Evolutionary conservation across 164 flowering plant species (phyloP).

Genomic region (Aristolochia fimbriata): DNA sequence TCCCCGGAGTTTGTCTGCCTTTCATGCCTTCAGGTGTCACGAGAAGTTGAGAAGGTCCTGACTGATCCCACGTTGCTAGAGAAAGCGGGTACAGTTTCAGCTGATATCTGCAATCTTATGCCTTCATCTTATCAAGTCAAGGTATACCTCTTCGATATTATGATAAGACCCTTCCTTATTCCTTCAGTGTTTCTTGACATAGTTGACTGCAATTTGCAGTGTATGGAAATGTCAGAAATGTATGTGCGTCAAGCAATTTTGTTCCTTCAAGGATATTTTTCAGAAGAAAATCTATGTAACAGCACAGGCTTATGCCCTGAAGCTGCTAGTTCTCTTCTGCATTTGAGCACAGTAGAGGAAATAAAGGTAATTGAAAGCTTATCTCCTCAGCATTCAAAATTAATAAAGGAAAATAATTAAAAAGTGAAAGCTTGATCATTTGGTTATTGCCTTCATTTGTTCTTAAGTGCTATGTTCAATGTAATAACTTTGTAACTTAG

Average conservation of each 20-base stretch:
- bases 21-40: slow-evolving; percentile 12
- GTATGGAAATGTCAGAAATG: slow-evolving; percentile 7
- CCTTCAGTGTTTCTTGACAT: not conserved
- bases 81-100: slow-evolving; percentile 4
- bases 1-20: slow-evolving; percentile 11
- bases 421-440: no score
- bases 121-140: slow-evolving; percentile 11
- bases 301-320: slow-evolving; percentile 14
- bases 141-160: slow-evolving; percentile 3
- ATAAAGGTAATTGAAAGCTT: not conserved
- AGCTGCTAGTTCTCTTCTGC: not conserved
- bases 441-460: not conserved
- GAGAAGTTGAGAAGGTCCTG: slow-evolving; percentile 8
- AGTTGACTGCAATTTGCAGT: slow-evolving; percentile 8
- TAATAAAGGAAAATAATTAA: no score
- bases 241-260: slow-evolving; percentile 10
- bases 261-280: slow-evolving; percentile 13
- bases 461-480: not conserved
- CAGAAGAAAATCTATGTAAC: slow-evolving; percentile 13
- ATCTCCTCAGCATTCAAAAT: not conserved
- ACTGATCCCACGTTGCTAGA: slow-evolving; percentile 11
- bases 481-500: not conserved
- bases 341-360: not conserved
- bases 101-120: slow-evolving; percentile 11
- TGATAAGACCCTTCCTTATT: not conserved